Evolutionary conservation across 1,139 yeast genomes (phyloP).

Genomic region (Hyphopichia buzzinii): DNA sequence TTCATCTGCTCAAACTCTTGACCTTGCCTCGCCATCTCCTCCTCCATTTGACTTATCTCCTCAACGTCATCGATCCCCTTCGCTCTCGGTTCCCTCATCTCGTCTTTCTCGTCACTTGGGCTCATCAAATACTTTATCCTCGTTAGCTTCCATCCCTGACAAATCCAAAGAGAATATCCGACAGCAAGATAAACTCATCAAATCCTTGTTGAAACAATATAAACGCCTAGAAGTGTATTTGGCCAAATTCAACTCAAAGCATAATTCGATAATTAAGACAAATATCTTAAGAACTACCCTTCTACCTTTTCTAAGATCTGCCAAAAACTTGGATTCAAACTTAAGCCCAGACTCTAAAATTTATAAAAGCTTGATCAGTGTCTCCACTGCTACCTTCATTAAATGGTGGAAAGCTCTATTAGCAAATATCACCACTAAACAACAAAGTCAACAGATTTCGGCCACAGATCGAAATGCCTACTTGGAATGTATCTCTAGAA

Average conservation of each 20-base stretch:
- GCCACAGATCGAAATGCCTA: slow-evolving; percentile 65
- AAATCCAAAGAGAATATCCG: neutral
- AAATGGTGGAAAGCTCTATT: slow-evolving; percentile 72
- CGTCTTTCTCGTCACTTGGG: neutral
- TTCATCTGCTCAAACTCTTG: slow-evolving; percentile 7
- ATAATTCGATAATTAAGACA: slow-evolving; percentile 54
- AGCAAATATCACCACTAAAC: slow-evolving; percentile 27
- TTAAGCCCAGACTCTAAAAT: slow-evolving; percentile 23
- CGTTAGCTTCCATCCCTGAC: neutral
- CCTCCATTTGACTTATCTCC: too few relatives aligned
- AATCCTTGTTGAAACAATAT: slow-evolving; percentile 33
- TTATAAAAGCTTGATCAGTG: slow-evolving; percentile 33
- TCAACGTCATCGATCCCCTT: too few relatives aligned
- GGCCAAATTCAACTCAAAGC: slow-evolving; percentile 49
- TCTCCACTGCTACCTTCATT: slow-evolving; percentile 40
- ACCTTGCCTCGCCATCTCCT: slow-evolving; percentile 1
- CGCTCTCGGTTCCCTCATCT: neutral
- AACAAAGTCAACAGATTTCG: slow-evolving; percentile 6
- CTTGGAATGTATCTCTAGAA: slow-evolving; percentile 68
- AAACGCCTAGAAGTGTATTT: slow-evolving; percentile 46
- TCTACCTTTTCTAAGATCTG: slow-evolving; percentile 60
- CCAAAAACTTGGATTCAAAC: slow-evolving; percentile 23
- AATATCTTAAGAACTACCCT: slow-evolving; percentile 65
- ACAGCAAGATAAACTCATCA: slow-evolving; percentile 24
- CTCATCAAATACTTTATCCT: neutral